Conservation (phyloP, 805 yeast species). For the Candida adriatica region DNA sequence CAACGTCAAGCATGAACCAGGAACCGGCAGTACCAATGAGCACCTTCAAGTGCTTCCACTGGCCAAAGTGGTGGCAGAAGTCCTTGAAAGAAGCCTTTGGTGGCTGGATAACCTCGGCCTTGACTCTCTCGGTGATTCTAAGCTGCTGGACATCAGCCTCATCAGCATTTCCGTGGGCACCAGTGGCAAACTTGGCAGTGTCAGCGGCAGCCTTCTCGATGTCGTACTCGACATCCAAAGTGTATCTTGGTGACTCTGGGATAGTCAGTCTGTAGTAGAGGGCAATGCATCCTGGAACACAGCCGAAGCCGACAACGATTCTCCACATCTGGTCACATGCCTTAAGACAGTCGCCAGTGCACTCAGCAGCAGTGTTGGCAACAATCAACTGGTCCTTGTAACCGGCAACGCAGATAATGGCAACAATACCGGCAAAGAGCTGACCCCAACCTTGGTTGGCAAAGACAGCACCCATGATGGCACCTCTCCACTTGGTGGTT, state of each 20-base stretch:
- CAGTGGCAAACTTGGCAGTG: slow-evolving; percentile 42
- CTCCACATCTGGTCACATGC: slow-evolving; percentile 96
- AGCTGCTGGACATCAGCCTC: slow-evolving; percentile 37
- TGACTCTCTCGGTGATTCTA: slow-evolving; percentile 41
- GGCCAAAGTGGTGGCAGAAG: slow-evolving; percentile 63
- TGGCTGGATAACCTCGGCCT: slow-evolving; percentile 47
- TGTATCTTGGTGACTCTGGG: slow-evolving; percentile 91
- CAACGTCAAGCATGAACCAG: slow-evolving; percentile 88
- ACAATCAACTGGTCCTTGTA: slow-evolving; percentile 55
- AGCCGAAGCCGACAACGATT: slow-evolving; percentile 81
- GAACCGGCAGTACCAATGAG: slow-evolving; percentile 85
- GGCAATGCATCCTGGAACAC: slow-evolving; percentile 81
- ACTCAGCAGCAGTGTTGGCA: slow-evolving; percentile 50
- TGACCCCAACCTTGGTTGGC: slow-evolving; percentile 98
- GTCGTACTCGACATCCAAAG: slow-evolving; percentile 65
- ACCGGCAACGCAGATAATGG: slow-evolving; percentile 68
- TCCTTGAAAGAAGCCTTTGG: slow-evolving; percentile 80
- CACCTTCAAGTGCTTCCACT: slow-evolving; percentile 82
- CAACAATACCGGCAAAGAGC: slow-evolving; percentile 78
- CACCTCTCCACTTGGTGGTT: slow-evolving; percentile 97
- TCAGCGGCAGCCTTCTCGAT: slow-evolving; percentile 52
- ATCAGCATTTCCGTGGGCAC: slow-evolving; percentile 44
- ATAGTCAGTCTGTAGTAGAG: slow-evolving; percentile 88
- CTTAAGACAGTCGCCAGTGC: slow-evolving; percentile 59
- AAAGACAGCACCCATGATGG: slow-evolving; percentile 93